Conservation (phyloP, 768 basidiomycete species). For the Candolleomyces aberdarensis region DNA sequence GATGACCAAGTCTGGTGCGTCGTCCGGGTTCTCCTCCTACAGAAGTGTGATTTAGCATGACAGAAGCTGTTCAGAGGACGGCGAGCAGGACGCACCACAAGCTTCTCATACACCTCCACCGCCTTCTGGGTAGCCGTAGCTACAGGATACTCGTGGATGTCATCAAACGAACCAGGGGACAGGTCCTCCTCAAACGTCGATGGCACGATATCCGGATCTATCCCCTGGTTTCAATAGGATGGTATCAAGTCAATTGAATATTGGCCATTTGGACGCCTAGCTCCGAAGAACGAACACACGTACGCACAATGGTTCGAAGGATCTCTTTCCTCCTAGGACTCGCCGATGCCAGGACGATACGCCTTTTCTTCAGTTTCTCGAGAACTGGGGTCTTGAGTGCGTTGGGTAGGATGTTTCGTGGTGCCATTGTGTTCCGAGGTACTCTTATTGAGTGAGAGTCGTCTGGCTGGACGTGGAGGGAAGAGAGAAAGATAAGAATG, state of each 20-base stretch:
- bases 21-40: conserved; percentile 43
- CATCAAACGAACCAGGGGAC: conserved; percentile 59
- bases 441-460: not conserved
- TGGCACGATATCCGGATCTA: conserved; percentile 40
- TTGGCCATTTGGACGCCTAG: too few relatives aligned
- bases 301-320: conserved; percentile 69
- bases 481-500: too few relatives aligned
- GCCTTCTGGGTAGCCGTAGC: conserved; percentile 37
- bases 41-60: conserved; percentile 54
- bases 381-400: conserved; percentile 61
- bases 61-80: conserved; percentile 54
- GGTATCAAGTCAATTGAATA: not conserved
- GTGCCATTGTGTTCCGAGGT: conserved; percentile 12
- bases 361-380: conserved; percentile 67
- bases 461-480: too few relatives aligned
- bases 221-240: too few relatives aligned
- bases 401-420: conserved; percentile 49
- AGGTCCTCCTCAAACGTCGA: conserved; percentile 77
- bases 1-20: conserved; percentile 52
- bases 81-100: conserved; percentile 25
- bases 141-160: conserved; percentile 42
- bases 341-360: conserved; percentile 82
- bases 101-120: conserved; percentile 34
- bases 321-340: conserved; percentile 87
- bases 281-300: not conserved